phyloP scores from a whole-genome alignment of 108 stramenopile genomes.

The Skeletonema menzelii region DNA sequence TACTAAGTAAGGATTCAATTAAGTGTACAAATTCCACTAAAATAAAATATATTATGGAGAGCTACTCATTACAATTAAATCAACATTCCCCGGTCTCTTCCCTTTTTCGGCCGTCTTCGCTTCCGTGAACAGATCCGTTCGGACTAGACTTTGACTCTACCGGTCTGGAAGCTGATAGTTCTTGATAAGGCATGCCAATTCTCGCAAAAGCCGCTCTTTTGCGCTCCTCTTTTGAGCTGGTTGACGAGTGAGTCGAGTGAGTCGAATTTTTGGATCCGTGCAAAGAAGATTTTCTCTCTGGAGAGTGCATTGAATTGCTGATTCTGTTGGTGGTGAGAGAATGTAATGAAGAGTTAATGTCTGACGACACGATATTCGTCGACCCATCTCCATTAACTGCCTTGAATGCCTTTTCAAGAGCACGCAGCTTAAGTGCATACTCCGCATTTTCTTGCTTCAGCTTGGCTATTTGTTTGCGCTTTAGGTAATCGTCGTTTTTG shows the following conservation, averaged over 20 bases:
- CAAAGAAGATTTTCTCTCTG: not conserved
- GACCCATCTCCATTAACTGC: slow-evolving; percentile 18
- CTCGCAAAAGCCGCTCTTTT: not conserved
- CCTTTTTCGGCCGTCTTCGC: slow-evolving; percentile 6
- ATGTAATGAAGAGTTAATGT: not conserved
- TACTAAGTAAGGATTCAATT: not conserved
- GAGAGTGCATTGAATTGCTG: not conserved
- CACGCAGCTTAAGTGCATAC: slow-evolving; percentile 49
- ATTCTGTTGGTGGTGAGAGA: not conserved
- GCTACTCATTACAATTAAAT: no score
- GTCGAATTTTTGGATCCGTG: not conserved
- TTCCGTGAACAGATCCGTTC: not conserved
- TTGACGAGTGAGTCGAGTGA: not conserved
- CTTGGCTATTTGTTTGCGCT: slow-evolving; percentile 50
- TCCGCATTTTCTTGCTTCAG: slow-evolving; percentile 54
- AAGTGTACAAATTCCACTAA: not conserved
- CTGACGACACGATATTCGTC: not conserved
- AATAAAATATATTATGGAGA: not conserved
- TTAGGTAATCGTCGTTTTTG: slow-evolving; percentile 58
- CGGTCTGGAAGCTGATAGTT: not conserved
- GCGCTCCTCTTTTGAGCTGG: not conserved
- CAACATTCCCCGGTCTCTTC: not conserved
- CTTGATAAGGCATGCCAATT: not conserved
- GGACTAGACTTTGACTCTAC: not conserved
- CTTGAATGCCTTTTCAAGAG: slow-evolving; percentile 55